Conservation (phyloP, 2,329 filamentous ascomycete species). For the Epichloe gansuensis region DNA sequence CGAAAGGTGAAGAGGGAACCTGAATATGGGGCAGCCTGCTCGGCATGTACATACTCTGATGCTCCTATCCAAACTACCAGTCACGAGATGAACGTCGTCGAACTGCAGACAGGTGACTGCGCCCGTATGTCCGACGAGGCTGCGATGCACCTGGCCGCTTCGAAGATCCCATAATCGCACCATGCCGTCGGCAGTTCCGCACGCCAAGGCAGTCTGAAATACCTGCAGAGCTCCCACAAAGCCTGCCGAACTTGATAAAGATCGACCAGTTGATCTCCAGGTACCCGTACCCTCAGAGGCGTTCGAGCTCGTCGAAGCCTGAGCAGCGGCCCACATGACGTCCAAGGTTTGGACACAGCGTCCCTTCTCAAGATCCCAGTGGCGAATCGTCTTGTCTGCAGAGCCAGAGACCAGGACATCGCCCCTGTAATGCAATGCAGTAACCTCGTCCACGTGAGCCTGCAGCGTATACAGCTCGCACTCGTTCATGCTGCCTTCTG, state of each 20-base stretch:
- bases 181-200: slow-evolving; percentile 95
- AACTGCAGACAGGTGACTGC: slow-evolving; percentile 92
- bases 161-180: slow-evolving; percentile 92
- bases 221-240: slow-evolving; percentile 93
- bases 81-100: slow-evolving; percentile 89
- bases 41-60: slow-evolving; percentile 59
- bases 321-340: slow-evolving; percentile 93
- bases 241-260: slow-evolving; percentile 55
- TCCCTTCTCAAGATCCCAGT: slow-evolving; percentile 97
- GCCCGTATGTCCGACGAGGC: slow-evolving; percentile 87
- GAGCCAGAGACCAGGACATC: slow-evolving; percentile 90
- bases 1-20: not conserved
- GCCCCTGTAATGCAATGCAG: slow-evolving; percentile 79
- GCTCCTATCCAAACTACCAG: slow-evolving; percentile 82
- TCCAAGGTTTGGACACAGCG: slow-evolving; percentile 94
- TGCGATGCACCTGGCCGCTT: slow-evolving; percentile 93
- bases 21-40: not conserved
- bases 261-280: slow-evolving; percentile 63
- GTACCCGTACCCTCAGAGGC: slow-evolving; percentile 40
- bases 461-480: slow-evolving; percentile 80
- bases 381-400: slow-evolving; percentile 89
- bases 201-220: slow-evolving; percentile 89
- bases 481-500: slow-evolving; percentile 72
- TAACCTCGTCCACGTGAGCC: slow-evolving; percentile 88
- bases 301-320: slow-evolving; percentile 60